Base-by-base conservation (phyloP, 202 grass and related monocot species). In the Brachypodium distachyon region DNA sequence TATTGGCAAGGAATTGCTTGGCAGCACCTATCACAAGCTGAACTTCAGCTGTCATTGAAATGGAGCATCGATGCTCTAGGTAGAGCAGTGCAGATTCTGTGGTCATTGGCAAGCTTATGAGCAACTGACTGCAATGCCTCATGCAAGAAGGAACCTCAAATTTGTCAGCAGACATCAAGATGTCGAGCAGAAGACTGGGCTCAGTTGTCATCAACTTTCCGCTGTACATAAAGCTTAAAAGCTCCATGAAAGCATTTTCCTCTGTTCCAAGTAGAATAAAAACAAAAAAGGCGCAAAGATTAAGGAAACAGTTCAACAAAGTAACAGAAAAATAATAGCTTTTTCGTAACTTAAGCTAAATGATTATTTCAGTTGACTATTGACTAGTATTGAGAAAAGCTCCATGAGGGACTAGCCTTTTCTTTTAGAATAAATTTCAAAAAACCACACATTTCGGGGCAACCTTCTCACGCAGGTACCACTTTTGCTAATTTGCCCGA, bases 71-170 rank as follows among this genome's bases (percentile, higher is more conserved):
- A 9, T 95, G 85, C 42, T 95, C 96, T 70, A 98, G 87, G 83
- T 92, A 98, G 6, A 98, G 85, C 36, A 98, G 85, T 58, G 91
- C 91, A 31, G 87, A 98, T 49, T 95, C 96, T 42, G 91, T 92
- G 48, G 87, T 95, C 89, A 98, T 98, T 6, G 87, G 74, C 59
- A 87, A 82, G 70, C 77, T 90, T 81, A 79, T 86, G 49, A 98
- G 87, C 83, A 98, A 86, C 74, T 95, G 87, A 63, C 89, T 92
- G 85, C 95, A 98, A 65, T 98, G 60, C 32, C 95, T 82, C 85
- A 98, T 98, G 86, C 95, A 98, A 43, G 91, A 94, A 70, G 77
- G 77, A 53, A 98, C 95, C 77, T 98, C 96, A 53, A 98, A 98
- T 55, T 98, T 98, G 76, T 98, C 96, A 1, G 96, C 96, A 55